Conservation (phyloP, 768 basidiomycete species). For the Termitomyces sp. region DNA sequence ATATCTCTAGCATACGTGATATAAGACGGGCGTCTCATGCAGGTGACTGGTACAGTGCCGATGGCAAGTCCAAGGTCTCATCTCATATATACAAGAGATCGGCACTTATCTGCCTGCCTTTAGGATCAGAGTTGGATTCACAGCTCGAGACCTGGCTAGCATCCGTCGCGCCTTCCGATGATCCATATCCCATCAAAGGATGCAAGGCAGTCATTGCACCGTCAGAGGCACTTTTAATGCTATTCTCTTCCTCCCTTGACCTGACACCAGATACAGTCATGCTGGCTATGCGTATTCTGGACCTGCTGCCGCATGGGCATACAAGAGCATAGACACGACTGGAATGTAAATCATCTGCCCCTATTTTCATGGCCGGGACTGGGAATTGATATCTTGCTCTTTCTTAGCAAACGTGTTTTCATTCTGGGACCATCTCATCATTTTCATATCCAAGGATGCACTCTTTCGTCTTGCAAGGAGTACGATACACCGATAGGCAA, state of each 20-base stretch:
- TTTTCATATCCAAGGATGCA: slow-evolving; percentile 81
- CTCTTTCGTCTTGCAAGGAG: slow-evolving; percentile 67
- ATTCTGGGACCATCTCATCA: slow-evolving; percentile 96
- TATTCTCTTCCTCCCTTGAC: not conserved
- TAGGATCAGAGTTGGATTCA: slow-evolving; percentile 51
- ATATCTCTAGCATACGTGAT: slow-evolving; percentile 9
- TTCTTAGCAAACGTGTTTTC: slow-evolving; percentile 79
- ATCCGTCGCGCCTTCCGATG: slow-evolving; percentile 38
- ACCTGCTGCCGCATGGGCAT: slow-evolving; percentile 93
- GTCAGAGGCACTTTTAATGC: slow-evolving; percentile 43
- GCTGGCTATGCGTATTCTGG: slow-evolving; percentile 97
- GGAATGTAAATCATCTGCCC: slow-evolving; percentile 62
- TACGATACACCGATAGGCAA: slow-evolving; percentile 87
- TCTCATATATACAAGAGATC: not conserved
- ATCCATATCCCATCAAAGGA: slow-evolving; percentile 57
- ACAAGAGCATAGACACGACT: slow-evolving; percentile 77
- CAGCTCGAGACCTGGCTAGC: slow-evolving; percentile 64
- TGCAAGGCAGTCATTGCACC: slow-evolving; percentile 91
- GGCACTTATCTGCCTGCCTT: slow-evolving; percentile 11
- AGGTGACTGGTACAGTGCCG: slow-evolving; percentile 80
- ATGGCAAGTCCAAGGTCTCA: slow-evolving; percentile 36
- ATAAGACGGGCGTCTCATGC: slow-evolving; percentile 73
- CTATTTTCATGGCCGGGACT: too few relatives aligned
- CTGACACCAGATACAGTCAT: slow-evolving; percentile 49
- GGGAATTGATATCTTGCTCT: not conserved